A percentile compares a stretch with the other conserved stretches of the same genome.
These are phyloP conservation scores for Boletus mariae DNA, from an alignment of 1,284 basidiomycete genomes.

Conservation along the genomic window DNA sequence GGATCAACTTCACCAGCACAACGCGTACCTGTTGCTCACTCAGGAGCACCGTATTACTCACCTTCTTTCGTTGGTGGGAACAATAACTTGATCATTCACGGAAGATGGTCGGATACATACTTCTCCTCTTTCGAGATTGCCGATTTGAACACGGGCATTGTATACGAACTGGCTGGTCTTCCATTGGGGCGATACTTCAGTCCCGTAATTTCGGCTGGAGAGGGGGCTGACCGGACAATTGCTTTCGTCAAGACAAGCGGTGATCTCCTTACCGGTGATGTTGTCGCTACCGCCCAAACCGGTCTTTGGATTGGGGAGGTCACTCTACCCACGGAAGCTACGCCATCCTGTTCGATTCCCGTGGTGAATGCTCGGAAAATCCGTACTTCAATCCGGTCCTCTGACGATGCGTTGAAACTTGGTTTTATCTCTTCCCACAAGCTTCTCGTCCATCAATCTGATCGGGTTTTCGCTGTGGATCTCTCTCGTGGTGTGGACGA, in stretches of 20 bases:
- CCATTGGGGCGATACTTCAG: slow-evolving; percentile 63
- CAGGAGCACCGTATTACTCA: slow-evolving; percentile 57
- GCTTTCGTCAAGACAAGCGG: slow-evolving; percentile 64
- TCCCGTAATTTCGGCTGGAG: slow-evolving; percentile 46
- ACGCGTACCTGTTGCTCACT: slow-evolving; percentile 47
- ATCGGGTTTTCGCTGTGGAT: slow-evolving; percentile 52
- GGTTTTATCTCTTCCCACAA: slow-evolving; percentile 48
- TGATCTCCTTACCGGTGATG: slow-evolving; percentile 55
- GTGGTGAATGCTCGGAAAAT: slow-evolving; percentile 43
- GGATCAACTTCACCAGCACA: slow-evolving; percentile 20
- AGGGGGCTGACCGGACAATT: slow-evolving; percentile 43
- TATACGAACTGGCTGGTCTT: slow-evolving; percentile 50
- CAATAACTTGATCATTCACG: slow-evolving; percentile 53
- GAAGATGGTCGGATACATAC: slow-evolving; percentile 61
- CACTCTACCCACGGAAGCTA: slow-evolving; percentile 39
- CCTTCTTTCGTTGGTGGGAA: slow-evolving; percentile 58
- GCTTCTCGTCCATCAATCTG: slow-evolving; percentile 56
- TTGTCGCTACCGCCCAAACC: slow-evolving; percentile 57
- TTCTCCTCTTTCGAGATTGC: slow-evolving; percentile 67
- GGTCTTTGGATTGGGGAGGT: slow-evolving; percentile 65
- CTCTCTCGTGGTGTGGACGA: slow-evolving; percentile 44
- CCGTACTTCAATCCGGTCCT: slow-evolving; percentile 41
- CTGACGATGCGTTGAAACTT: slow-evolving; percentile 40
- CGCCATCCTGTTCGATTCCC: slow-evolving; percentile 27
- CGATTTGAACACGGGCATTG: slow-evolving; percentile 43